Base-by-base conservation (phyloP, 345 rosid species). In the Cardamine occulta region DNA sequence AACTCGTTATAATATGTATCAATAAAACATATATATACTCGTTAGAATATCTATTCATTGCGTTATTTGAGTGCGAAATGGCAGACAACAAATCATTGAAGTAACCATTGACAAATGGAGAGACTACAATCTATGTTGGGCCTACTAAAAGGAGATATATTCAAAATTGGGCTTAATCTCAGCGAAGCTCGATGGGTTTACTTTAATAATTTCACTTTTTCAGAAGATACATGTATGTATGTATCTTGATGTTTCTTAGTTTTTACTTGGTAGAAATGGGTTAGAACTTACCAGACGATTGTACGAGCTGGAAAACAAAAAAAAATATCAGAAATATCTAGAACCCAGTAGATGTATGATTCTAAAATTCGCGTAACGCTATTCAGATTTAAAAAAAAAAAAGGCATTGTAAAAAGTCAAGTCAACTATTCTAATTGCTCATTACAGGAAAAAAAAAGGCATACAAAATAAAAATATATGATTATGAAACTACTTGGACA, bases 341-440 rank as follows among this genome's bases (percentile, higher is more conserved):
- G 39, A 34, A 35, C 3, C 40, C 40, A 48, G 67, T 72, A 34
- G 68, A 61, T 51, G 14, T 23, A 49, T 49, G 28, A 13, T 18
- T 26, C 5, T 52, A 28, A 63, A 63, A 28, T 53, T 63, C 13
- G 34, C 2, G 12, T 39, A n/a, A 37, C 40, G 9, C 12, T 52
- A 49, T 17, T 26, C 26, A 26, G n/a, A 18, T 28, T 13, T 18
- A 14, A 19, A 7, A 8, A 68, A 28, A 9, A 44, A 28, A 34
- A 34, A 37, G 12, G 13, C 12, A 9, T 37, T 37, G 13, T 37
- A 37, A 37, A 35, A 37, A 37, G 13, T 37, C 40, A 37, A 37
- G 40, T 37, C 35, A 52, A 67, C 49, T 61, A 62, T 48, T 37
- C 12, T 40, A 29, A 52, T 63, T 49, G 68, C 42, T 47, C 17